Evolutionary conservation across 169 alveolate species (phyloP).

Genomic region (Eimeria zaria): DNA sequence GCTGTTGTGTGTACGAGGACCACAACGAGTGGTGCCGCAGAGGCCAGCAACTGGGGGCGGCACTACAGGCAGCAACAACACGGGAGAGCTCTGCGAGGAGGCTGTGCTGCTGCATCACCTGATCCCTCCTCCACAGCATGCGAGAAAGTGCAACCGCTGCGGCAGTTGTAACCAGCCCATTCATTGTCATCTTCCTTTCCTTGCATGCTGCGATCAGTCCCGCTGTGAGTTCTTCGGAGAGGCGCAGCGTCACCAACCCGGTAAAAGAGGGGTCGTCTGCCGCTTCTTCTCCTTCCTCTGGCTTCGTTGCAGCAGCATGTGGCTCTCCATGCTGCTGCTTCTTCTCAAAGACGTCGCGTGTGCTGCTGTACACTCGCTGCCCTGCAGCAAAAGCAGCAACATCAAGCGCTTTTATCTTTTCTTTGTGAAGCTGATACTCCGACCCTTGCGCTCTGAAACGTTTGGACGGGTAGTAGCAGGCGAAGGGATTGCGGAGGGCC

Average conservation of each 20-base stretch:
- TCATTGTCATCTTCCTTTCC: slow-evolving; percentile 44
- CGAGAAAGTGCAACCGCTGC: slow-evolving; percentile 79
- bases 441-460: slow-evolving; percentile 36
- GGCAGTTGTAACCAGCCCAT: slow-evolving; percentile 71
- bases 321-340: not conserved
- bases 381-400: not conserved
- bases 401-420: not conserved
- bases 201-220: slow-evolving; percentile 48
- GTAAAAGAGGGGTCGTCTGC: slow-evolving; percentile 33
- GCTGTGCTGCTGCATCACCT: slow-evolving; percentile 66
- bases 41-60: not conserved
- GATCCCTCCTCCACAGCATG: slow-evolving; percentile 75
- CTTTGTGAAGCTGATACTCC: slow-evolving; percentile 1
- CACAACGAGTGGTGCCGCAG: slow-evolving; percentile 42
- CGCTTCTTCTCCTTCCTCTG: not conserved
- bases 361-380: not conserved
- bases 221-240: slow-evolving; percentile 16
- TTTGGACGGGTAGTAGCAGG: slow-evolving; percentile 67
- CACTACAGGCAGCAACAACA: slow-evolving; percentile 27
- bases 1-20: not conserved
- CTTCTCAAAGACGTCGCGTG: not conserved
- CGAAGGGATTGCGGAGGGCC: slow-evolving; percentile 61
- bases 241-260: slow-evolving; percentile 35
- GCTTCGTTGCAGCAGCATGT: not conserved
- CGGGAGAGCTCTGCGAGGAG: slow-evolving; percentile 66